phyloP scores from a whole-genome alignment of 495 filamentous ascomycete species.

The Neurospora cerealis region DNA sequence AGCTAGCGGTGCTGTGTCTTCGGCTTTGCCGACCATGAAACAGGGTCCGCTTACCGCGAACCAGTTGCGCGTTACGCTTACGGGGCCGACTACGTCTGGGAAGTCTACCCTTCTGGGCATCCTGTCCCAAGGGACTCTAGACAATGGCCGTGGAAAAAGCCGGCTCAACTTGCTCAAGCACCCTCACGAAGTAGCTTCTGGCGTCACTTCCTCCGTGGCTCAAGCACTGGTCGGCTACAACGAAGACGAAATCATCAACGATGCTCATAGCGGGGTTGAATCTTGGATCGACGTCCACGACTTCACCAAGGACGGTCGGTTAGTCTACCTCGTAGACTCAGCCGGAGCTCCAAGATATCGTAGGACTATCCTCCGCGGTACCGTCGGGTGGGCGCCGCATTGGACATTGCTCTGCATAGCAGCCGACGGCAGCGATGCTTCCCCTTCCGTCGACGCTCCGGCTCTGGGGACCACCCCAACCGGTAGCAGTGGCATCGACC shows the following conservation, averaged over 20 bases:
- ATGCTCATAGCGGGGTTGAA: slow-evolving; percentile 73
- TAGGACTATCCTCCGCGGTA: slow-evolving; percentile 73
- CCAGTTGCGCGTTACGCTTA: slow-evolving; percentile 84
- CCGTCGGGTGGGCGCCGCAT: slow-evolving; percentile 95
- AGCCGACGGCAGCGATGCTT: slow-evolving; percentile 56
- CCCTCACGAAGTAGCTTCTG: slow-evolving; percentile 85
- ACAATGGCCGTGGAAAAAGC: slow-evolving; percentile 87
- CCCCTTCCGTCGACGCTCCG: slow-evolving; percentile 23
- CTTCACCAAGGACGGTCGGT: slow-evolving; percentile 57
- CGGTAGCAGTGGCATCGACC: slow-evolving; percentile 38
- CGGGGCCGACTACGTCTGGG: slow-evolving; percentile 83
- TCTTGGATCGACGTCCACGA: slow-evolving; percentile 92
- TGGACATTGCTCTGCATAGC: slow-evolving; percentile 85
- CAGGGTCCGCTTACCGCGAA: slow-evolving; percentile 40
- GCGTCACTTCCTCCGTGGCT: slow-evolving; percentile 84
- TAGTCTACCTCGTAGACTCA: slow-evolving; percentile 83
- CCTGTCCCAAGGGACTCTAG: slow-evolving; percentile 73
- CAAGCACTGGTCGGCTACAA: slow-evolving; percentile 87
- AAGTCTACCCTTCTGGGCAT: slow-evolving; percentile 89
- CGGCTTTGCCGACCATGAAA: slow-evolving; percentile 14
- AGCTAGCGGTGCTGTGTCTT: slow-evolving; percentile 3
- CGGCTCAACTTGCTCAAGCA: slow-evolving; percentile 82
- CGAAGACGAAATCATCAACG: slow-evolving; percentile 66
- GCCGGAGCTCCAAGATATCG: slow-evolving; percentile 82
- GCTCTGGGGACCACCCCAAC: slow-evolving; percentile 10